These are phyloP conservation scores for Claviceps sp. DNA, from an alignment of 2,329 filamentous ascomycete species.

Conservation along the genomic window DNA sequence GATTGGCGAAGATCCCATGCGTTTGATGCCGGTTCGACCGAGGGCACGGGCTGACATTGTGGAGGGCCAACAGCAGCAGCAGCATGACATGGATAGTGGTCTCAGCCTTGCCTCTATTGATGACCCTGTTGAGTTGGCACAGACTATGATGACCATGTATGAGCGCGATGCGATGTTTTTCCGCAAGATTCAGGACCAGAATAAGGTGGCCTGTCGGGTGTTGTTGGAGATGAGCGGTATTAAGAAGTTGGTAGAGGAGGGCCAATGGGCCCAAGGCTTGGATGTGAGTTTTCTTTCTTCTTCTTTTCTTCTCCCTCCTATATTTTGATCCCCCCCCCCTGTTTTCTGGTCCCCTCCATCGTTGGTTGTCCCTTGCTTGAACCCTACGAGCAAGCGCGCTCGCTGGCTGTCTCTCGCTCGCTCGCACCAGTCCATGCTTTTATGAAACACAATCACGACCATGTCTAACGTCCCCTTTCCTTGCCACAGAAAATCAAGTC, in stretches of 20 bases:
- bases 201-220: conserved; percentile 42
- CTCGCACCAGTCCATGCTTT: too few relatives aligned
- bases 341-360: neutral
- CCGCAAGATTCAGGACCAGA: conserved; percentile 41
- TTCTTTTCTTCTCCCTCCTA: neutral
- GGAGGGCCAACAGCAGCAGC: conserved; percentile 21
- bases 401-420: too few relatives aligned
- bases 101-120: conserved; percentile 48
- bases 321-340: neutral
- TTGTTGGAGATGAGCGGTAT: conserved; percentile 48
- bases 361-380: too few relatives aligned
- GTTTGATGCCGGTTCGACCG: conserved; percentile 68
- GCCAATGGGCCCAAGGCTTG: conserved; percentile 43
- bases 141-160: conserved; percentile 51
- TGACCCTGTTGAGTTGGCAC: conserved; percentile 45
- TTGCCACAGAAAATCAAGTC: conserved; percentile 50
- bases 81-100: conserved; percentile 32
- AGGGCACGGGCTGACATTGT: conserved; percentile 28
- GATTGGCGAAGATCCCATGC: conserved; percentile 67
- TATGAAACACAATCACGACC: neutral
- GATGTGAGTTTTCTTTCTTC: conserved; percentile 35
- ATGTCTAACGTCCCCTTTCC: too few relatives aligned
- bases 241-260: conserved; percentile 40
- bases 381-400: too few relatives aligned
- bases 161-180: conserved; percentile 48